Conservation (phyloP, 495 filamentous ascomycete species). For the Xanthoparmelia taractica region DNA sequence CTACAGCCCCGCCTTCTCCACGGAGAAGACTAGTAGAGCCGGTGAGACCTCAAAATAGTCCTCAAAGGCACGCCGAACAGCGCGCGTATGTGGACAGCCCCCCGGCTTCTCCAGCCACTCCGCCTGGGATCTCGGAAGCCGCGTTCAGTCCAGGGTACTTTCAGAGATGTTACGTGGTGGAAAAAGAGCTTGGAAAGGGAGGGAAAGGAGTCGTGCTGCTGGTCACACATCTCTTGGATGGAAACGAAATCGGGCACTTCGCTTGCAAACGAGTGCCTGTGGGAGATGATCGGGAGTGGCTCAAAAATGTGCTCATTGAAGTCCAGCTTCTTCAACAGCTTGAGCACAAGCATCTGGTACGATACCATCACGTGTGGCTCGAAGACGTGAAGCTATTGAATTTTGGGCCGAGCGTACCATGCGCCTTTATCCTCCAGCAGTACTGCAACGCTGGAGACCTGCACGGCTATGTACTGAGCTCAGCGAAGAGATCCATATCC, state of each 20-base stretch:
- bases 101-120: constrained; percentile 33
- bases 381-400: constrained; percentile 75
- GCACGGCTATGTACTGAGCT: constrained; percentile 71
- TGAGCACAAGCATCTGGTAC: constrained; percentile 91
- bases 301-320: constrained; percentile 88
- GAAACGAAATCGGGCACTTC: constrained; percentile 79
- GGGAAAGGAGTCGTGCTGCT: constrained; percentile 92
- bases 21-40: constrained; percentile 46
- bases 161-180: constrained; percentile 80
- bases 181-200: constrained; percentile 75
- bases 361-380: constrained; percentile 94
- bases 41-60: constrained; percentile 33
- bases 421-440: constrained; percentile 94
- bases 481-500: constrained; percentile 49
- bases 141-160: constrained; percentile 92
- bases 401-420: constrained; percentile 88
- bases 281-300: constrained; percentile 88
- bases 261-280: constrained; percentile 97
- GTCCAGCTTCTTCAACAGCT: constrained; percentile 87
- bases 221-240: constrained; percentile 83
- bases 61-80: constrained; percentile 27
- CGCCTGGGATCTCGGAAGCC: constrained; percentile 66
- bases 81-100: constrained; percentile 49
- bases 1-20: constrained; percentile 44
- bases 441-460: constrained; percentile 96